phyloP scores from a whole-genome alignment of 208 protist genomes.

The Trypanosoma scelopori region DNA sequence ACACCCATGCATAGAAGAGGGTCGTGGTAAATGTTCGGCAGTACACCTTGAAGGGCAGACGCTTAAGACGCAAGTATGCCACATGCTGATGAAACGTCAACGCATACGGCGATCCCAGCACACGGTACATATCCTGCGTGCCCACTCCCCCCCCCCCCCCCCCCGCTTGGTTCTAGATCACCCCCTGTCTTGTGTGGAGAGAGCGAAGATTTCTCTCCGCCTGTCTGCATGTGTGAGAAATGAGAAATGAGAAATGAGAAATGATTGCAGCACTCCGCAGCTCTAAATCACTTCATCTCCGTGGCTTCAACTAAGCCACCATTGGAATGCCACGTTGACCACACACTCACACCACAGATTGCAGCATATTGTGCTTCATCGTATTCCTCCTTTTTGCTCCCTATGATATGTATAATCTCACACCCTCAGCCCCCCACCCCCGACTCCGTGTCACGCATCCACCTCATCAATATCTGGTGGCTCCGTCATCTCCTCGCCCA shows the following conservation, averaged over 20 bases:
- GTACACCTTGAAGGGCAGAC: conserved; percentile 80
- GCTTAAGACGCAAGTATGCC: conserved; percentile 81
- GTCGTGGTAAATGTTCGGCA: conserved; percentile 78
- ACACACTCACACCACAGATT: no score
- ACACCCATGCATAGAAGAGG: conserved; percentile 61
- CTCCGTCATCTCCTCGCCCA: conserved; percentile 65
- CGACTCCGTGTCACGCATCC: conserved; percentile 13
- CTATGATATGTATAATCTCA: no score
- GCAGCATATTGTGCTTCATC: no score
- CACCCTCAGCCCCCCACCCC: no score
- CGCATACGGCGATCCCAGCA: conserved; percentile 82
- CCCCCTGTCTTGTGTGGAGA: not conserved
- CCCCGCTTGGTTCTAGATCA: not conserved
- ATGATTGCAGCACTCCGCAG: no score
- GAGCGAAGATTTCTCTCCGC: not conserved
- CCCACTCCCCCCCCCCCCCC: conserved; percentile 3
- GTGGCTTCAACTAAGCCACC: no score
- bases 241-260: not conserved
- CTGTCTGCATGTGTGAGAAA: no score
- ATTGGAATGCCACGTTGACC: no score
- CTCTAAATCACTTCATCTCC: no score
- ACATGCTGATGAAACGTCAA: conserved; percentile 75
- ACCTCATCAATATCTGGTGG: conserved; percentile 60
- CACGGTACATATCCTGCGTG: conserved; percentile 41
- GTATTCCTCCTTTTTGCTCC: no score